Evolutionary conservation across 2,329 filamentous ascomycete species (phyloP), one percentile per base, ranked within the genome.

Genomic region (Didymella sp.): DNA sequence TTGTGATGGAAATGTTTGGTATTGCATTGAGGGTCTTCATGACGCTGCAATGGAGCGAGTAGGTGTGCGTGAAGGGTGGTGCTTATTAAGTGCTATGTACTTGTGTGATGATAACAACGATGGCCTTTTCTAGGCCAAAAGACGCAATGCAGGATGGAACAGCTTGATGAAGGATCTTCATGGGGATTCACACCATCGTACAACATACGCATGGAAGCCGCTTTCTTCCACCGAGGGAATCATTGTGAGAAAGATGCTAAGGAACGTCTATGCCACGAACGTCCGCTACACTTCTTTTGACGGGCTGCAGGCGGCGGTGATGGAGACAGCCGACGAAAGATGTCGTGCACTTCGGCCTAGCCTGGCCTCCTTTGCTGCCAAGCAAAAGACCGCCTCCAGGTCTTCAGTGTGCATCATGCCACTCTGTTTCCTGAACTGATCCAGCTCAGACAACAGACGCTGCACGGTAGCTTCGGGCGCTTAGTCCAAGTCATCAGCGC

Each of bases 401-500:
- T 45, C 42, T 13, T 46, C 30, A 7, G 35, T 9, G 19, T 35
- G 17, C 28, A 46, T 46, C 28, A 35, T 46, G 8, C 21, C 19
- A 9, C 19, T 22, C 21, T 17, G 15, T 3, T 17, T 17, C 43
- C 15, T 31, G 17, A 31, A 45, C 17, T 4, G 27, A 4, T 9
- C 19, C n/a, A 45, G 15, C 17, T 46, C 30, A 24, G 30, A 30
- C 5, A 46, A n/a, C 30, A 35, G 7, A 21, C 28, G 30, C 28
- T 6, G 43, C 12, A 21, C 43, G 13, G 30, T 17, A 19, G 43
- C 30, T 22, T 8, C 22, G 12, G 21, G 6, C 25, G 6, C 9
- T 33, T 67, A 78, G 54, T 78, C 75, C 40, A 77, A 38, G 54
- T 77, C 76, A 56, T 75, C 73, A 33, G 67, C 60, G 50, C 68